Base-by-base conservation (phyloP, 2,329 filamentous ascomycete species). In the Pseudogymnoascus sp. region DNA sequence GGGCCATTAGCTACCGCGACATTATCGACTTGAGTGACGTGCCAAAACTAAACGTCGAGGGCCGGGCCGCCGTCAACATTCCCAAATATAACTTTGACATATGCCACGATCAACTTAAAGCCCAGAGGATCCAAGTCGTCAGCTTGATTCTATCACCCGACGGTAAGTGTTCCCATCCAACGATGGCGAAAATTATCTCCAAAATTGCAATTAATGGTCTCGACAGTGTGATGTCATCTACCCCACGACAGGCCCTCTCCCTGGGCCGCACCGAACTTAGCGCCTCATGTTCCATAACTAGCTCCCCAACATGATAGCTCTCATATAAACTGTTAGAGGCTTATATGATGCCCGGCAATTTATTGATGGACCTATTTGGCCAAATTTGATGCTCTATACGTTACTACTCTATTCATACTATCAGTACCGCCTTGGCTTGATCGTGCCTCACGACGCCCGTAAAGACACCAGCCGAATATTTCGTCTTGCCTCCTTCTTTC, bases 391-490 rank as follows among this genome's bases (percentile, higher is more conserved):
- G 20, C 39, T 41, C 15, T 22, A 22, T 22, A 22, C 11, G 6
- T 2, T 9, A 6, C 18, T 41, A 41, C 18, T 14, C 39, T 7
- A 6, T 33, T 53, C n/a, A 53, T 30, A 53, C 28, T 53, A 53
- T 18, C 2, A 53, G n/a, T 18, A 33, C 12, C 3, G 47, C 47
- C 3, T 53, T 18, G 0, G 47, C 47, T 53, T 30, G n/a, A 6
- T 53, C 15, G 28, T 33, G 47, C 3, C 47, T 20, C 14, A 58
- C 57, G 15, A 41, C 15, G 8, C 57, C 57, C 14, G 57, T 58
- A 18, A 58, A 58, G 1, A 58, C 57, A 41, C 57, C 57, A 15
- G 57, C 15, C 14, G 35, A 58, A 41, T 58, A 58, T 41, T 30
- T 37, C 33, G 20, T 25, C 9, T 37, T 58, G 15, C 28, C 57